Evolutionary conservation across 2,329 filamentous ascomycete species (phyloP), one percentile per base, ranked within the genome.

Genomic region (Epichloe brachyelytri): DNA sequence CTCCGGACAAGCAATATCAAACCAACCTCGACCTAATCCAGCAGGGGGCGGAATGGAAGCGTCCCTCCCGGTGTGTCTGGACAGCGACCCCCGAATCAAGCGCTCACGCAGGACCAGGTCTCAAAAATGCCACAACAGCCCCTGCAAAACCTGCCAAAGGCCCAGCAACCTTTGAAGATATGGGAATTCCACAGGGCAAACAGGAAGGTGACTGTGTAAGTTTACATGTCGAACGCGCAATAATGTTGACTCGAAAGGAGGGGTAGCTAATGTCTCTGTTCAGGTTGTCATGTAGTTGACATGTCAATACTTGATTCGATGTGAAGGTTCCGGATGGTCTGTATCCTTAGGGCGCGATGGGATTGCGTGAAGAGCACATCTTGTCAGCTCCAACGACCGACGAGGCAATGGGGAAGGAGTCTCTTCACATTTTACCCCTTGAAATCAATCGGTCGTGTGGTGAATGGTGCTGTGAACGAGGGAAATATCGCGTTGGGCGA

Each of bases 161-260:
- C 11, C 91, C 93, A 1, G 88, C 93, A 60, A 97, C 93, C 0
- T 98, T 98, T 66, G 91, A 96, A 64, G 90, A 94, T 64, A 98
- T 98, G 93, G 93, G 93, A 39, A 91, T 98, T 59, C 88, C 89
- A 6, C 78, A 83, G 60, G 82, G 77, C 46, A 90, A 93, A 68
- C 78, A 83, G 55, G 87, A 95, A n/a, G 79, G 80, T 58, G 90
- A 97, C 69, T 98, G 91, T 73, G 90, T 96, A 80, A 77, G 78
- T 76, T 34, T 20, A 26, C 11, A 11, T 17, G 17, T 19, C 22
- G 14, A 26, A 30, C 15, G 15, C 4, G 5, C n/a, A 30, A 30
- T 30, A 4, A 30, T 30, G 10, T 30, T 30, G 30, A 11, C 30
- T 30, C 33, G 12, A n/a, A 12, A 8, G n/a, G 40, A 8, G 11